phyloP scores from a whole-genome alignment of 768 basidiomycete genomes.

The Cystoderma amianthinum region DNA sequence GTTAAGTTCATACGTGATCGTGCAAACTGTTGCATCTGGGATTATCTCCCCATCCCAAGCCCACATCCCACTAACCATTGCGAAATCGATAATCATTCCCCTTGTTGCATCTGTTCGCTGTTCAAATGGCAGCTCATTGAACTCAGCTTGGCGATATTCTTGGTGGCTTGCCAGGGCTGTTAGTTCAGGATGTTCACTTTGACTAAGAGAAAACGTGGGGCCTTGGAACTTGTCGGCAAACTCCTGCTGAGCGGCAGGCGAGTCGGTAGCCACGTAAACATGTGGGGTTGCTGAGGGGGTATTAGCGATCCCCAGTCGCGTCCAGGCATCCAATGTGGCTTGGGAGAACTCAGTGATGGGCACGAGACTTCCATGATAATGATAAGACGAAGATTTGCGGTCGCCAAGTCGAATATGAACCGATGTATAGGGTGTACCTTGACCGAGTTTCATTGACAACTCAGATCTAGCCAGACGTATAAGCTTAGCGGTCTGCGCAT shows the following conservation, averaged over 20 bases:
- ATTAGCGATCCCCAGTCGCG: constrained; percentile 18
- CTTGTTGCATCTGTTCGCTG: constrained; percentile 44
- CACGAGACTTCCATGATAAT: constrained; percentile 35
- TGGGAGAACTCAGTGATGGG: constrained; percentile 42
- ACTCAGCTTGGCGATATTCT: constrained; percentile 51
- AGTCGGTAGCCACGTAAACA: constrained; percentile 60
- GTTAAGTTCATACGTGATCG: constrained; percentile 37
- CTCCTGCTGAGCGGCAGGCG: constrained; percentile 33
- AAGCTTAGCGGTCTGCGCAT: constrained; percentile 31
- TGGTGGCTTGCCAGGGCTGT: constrained; percentile 39
- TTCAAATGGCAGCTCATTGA: constrained; percentile 28
- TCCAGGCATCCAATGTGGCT: constrained; percentile 35
- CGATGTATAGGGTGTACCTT: constrained; percentile 32
- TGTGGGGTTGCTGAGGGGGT: constrained; percentile 18
- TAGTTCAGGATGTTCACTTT: constrained; percentile 33
- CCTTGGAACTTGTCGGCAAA: constrained; percentile 32
- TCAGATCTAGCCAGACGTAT: constrained; percentile 45
- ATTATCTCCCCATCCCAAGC: constrained; percentile 28
- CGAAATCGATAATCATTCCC: constrained; percentile 66
- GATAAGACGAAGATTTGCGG: constrained; percentile 35
- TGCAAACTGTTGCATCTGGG: constrained; percentile 51
- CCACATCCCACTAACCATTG: constrained; percentile 62
- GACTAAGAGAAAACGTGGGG: constrained; percentile 36
- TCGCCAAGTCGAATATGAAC: constrained; percentile 64
- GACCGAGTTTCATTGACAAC: constrained; percentile 19